Base-by-base conservation (phyloP, 306 rosid genomes). In the Cicer yamashitae region DNA sequence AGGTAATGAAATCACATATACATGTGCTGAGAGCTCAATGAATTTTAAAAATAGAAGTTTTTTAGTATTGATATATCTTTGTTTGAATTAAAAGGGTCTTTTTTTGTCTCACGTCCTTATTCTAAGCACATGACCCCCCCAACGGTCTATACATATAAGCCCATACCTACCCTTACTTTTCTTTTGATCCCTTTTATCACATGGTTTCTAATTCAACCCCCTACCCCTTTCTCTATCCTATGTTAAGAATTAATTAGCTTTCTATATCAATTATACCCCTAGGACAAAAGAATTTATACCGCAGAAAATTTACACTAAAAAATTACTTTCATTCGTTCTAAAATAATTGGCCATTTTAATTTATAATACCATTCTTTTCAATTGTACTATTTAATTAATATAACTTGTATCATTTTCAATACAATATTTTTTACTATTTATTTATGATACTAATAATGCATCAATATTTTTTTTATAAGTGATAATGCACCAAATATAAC, bases 101-200 rank as follows among this genome's bases (percentile, higher is more conserved):
- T 48, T 30, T 65, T 66, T 2, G 10, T 65, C 73, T 54, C 41
- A 44, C 58, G 47, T 72, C 45, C 71, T 69, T 79, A 70, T 70
- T 81, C 73, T 69, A 57, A 74, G 78, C 86, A 85, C 88, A 81
- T 81, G 88, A 74, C 45, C 25, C 73, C 71, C 85, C 71, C 81
- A 74, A 74, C 51, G 56, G 56, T 74, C 57, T 46, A 71, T 41
- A 58, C 67, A 72, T 66, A 66, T 74, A 61, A 73, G 70, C 58
- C 78, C 73, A 52, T 53, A 50, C 78, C 71, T 59, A 34, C 34
- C 34, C 34, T 30, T 15, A 61, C 74, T 67, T 77, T 80, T 66
- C 63, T 67, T 68, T 51, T 38, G 12, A 79, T 71, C 69, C 60
- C 80, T 80, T 81, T 81, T 45, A 66, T 84, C 85, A 81, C 85